These are phyloP conservation scores for Cronartium quercuum DNA, from an alignment of 1,284 basidiomycete genomes.

Conservation along the genomic window DNA sequence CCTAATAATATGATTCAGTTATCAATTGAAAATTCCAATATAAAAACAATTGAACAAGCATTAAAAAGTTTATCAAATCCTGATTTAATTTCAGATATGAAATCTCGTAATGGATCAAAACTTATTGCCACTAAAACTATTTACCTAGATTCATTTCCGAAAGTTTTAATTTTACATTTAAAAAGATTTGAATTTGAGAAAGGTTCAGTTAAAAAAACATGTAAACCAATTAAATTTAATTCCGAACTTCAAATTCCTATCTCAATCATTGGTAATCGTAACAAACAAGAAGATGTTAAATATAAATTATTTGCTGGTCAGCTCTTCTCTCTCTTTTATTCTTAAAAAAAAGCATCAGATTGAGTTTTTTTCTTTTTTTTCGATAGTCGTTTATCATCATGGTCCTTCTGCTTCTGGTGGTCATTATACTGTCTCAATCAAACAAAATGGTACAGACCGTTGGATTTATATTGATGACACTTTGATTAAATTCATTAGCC, in stretches of 20 bases:
- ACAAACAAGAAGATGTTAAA: conserved; percentile 53
- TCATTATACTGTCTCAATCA: conserved; percentile 87
- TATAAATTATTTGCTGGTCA: conserved; percentile 88
- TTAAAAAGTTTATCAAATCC: conserved; percentile 71
- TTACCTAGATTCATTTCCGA: conserved; percentile 76
- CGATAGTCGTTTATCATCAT: conserved; percentile 82
- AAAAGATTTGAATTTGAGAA: conserved; percentile 90
- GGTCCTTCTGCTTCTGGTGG: conserved; percentile 83
- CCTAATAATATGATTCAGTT: conserved; percentile 85
- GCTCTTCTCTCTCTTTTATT: neutral
- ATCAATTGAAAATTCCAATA: conserved; percentile 76
- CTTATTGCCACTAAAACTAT: conserved; percentile 82
- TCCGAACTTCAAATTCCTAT: conserved; percentile 68
- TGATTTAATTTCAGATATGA: conserved; percentile 60
- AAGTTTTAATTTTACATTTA: conserved; percentile 80
- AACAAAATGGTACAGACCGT: conserved; percentile 50
- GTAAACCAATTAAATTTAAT: conserved; percentile 72
- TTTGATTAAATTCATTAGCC: conserved; percentile 36
- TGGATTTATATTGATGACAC: conserved; percentile 96
- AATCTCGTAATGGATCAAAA: conserved; percentile 55
- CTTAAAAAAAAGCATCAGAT: neutral
- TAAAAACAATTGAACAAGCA: conserved; percentile 76
- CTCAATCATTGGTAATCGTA: conserved; percentile 54
- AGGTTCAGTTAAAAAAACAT: conserved; percentile 74
- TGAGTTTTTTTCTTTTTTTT: neutral